Percentiles rank a stretch among this genome's conserved stretches.
These are phyloP conservation scores for Chrysoporthe deuterocubensis DNA, from an alignment of 2,329 filamentous ascomycete species.

Conservation along the genomic window DNA sequence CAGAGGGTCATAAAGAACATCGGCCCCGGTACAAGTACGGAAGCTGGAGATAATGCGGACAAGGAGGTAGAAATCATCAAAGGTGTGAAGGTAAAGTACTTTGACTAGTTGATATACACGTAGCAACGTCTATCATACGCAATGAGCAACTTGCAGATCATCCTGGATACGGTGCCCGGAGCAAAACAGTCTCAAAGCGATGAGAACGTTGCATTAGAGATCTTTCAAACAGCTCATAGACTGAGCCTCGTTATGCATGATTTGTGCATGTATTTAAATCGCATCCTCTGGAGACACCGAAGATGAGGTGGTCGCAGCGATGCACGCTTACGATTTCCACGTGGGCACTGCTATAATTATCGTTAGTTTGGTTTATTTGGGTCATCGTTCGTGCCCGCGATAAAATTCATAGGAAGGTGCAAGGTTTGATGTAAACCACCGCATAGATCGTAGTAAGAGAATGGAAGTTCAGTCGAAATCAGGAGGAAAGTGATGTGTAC, in stretches of 20 bases:
- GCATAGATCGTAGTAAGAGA: neutral
- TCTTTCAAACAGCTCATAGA: neutral
- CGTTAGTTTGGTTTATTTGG: no score
- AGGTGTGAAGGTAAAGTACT: constrained; percentile 28
- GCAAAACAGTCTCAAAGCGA: neutral
- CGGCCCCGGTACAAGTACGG: constrained; percentile 19
- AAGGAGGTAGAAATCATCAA: constrained; percentile 28
- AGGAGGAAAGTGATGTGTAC: no score
- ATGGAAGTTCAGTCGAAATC: no score
- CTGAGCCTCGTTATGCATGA: no score
- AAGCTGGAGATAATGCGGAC: constrained; percentile 28
- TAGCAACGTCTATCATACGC: neutral
- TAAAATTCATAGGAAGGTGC: no score
- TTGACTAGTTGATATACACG: constrained; percentile 9
- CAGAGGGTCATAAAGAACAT: constrained; percentile 34
- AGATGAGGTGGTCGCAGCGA: no score
- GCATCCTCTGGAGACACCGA: no score
- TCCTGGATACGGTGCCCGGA: neutral
- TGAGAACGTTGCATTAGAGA: neutral
- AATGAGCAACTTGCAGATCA: neutral
- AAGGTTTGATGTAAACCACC: no score
- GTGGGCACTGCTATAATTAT: no score
- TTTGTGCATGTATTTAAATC: no score
- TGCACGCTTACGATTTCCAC: no score
- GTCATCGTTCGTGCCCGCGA: no score